Evolutionary conservation across 345 rosid genomes (phyloP).

Genomic region (Rhodamnia argentea): DNA sequence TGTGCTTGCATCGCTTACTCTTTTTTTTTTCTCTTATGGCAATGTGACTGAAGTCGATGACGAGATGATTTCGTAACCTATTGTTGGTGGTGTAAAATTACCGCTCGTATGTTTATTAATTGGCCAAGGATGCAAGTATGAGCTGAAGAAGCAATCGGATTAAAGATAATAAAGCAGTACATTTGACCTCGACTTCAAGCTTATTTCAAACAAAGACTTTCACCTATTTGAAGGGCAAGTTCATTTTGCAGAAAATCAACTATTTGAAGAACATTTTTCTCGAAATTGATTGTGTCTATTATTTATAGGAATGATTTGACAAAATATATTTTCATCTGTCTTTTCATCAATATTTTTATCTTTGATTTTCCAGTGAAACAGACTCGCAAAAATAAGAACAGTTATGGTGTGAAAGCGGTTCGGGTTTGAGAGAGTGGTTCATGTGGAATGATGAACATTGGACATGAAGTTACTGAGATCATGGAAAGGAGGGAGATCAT

Average conservation of each 20-base stretch:
- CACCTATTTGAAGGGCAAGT: neutral
- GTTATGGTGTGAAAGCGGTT: neutral
- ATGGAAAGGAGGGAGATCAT: neutral
- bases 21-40: neutral
- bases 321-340: neutral
- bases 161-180: neutral
- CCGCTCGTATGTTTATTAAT: neutral
- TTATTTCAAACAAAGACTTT: neutral
- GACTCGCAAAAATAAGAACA: neutral
- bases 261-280: neutral
- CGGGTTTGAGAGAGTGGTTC: neutral
- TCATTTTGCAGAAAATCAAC: fast-evolving
- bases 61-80: neutral
- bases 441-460: neutral
- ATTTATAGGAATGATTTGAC: neutral
- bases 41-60: neutral
- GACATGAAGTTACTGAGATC: neutral
- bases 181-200: neutral
- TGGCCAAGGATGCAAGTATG: neutral
- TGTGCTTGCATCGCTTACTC: neutral
- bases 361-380: neutral
- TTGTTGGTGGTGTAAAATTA: neutral
- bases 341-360: neutral
- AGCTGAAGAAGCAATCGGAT: neutral
- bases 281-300: neutral